phyloP scores from a whole-genome alignment of 148 eudicot genomes.

The Fagopyrum homotropicum region DNA sequence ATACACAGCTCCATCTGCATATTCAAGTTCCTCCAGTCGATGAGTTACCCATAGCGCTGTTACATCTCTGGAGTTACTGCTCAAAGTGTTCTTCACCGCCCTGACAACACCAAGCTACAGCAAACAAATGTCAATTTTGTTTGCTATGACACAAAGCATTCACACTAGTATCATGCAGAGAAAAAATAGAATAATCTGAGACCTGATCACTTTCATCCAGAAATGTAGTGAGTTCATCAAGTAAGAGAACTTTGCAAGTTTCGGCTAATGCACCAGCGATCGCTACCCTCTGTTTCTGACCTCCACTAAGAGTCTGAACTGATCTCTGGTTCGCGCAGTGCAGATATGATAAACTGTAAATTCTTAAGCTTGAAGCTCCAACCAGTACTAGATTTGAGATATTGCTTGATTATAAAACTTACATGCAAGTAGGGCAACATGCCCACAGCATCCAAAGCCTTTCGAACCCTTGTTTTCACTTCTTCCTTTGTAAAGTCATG shows the following conservation, averaged over 20 bases:
- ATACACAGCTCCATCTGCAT: constrained; percentile 32
- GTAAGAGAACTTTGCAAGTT: constrained; percentile 74
- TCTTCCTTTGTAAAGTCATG: constrained; percentile 52
- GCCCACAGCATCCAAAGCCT: constrained; percentile 77
- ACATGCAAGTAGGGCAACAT: constrained; percentile 76
- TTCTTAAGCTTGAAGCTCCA: background rate
- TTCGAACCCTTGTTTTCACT: constrained; percentile 46
- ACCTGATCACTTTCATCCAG: constrained; percentile 93
- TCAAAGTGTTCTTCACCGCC: constrained; percentile 9
- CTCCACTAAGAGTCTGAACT: constrained; percentile 97
- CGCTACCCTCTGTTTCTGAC: constrained; percentile 97
- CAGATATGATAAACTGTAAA: constrained; percentile 6
- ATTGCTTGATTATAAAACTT: constrained; percentile 14
- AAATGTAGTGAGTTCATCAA: constrained; percentile 83
- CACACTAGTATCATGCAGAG: background rate
- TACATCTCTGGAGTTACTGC: constrained; percentile 10
- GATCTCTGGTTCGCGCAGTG: constrained; percentile 48
- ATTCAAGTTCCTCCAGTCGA: constrained; percentile 81
- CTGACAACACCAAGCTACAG: constrained; percentile 1
- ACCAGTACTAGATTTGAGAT: background rate
- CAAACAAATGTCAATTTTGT: background rate
- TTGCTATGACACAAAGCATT: background rate
- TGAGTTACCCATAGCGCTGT: constrained; percentile 69
- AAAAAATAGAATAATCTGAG: background rate
- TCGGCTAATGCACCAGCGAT: constrained; percentile 96